Conservation (phyloP, 768 basidiomycete species). For the Phaeolepiota aurea region DNA sequence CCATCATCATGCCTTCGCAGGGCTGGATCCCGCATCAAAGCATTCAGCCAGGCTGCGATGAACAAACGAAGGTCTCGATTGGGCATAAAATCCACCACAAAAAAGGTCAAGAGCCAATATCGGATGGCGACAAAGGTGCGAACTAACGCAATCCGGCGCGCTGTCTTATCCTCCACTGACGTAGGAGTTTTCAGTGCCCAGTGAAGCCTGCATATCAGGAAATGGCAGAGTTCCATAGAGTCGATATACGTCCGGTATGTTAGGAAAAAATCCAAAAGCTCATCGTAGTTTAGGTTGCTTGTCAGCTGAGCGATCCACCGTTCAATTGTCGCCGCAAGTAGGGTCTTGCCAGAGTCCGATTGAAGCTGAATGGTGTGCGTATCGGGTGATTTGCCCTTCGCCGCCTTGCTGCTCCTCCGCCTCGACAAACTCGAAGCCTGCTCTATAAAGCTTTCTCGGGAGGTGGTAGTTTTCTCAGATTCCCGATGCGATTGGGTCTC, state of each 20-base stretch:
- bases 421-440: slow-evolving; percentile 24
- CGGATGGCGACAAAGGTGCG: slow-evolving; percentile 86
- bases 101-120: slow-evolving; percentile 89
- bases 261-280: slow-evolving; percentile 84
- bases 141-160: slow-evolving; percentile 73
- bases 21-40: slow-evolving; percentile 63
- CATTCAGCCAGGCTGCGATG: slow-evolving; percentile 76
- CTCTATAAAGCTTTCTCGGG: slow-evolving; percentile 25
- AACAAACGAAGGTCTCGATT: slow-evolving; percentile 68
- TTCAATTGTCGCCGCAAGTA: slow-evolving; percentile 89
- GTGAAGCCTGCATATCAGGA: slow-evolving; percentile 82
- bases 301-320: slow-evolving; percentile 91
- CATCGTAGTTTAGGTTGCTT: slow-evolving; percentile 78
- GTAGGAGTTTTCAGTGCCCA: slow-evolving; percentile 63
- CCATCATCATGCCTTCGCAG: slow-evolving; percentile 61
- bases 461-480: slow-evolving; percentile 21
- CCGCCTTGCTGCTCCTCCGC: slow-evolving; percentile 22
- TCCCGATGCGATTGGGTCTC: slow-evolving; percentile 31
- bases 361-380: slow-evolving; percentile 12
- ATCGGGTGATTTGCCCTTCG: slow-evolving; percentile 23
- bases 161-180: slow-evolving; percentile 55
- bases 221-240: slow-evolving; percentile 69
- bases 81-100: slow-evolving; percentile 80
- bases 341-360: slow-evolving; percentile 26
- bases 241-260: slow-evolving; percentile 84